These are phyloP conservation scores for Ophiostoma perfectum DNA, from an alignment of 2,329 filamentous ascomycete genomes.

Conservation along the genomic window DNA sequence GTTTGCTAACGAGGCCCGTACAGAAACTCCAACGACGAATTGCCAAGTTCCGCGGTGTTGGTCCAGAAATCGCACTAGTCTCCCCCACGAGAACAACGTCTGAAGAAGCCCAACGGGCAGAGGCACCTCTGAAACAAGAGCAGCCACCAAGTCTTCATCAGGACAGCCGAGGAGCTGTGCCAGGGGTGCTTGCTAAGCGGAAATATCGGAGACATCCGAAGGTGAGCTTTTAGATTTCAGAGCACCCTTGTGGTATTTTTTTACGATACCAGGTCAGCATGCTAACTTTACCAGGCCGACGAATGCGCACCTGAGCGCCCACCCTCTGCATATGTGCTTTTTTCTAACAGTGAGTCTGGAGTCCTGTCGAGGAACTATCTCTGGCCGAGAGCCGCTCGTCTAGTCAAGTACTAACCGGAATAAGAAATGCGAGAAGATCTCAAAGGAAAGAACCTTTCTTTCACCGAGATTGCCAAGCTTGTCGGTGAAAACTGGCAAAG, in stretches of 20 bases:
- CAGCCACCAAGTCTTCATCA: slow-evolving; percentile 27
- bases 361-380: not conserved
- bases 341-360: slow-evolving; percentile 63
- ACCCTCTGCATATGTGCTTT: slow-evolving; percentile 77
- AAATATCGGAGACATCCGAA: slow-evolving; percentile 77
- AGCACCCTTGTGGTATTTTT: not conserved
- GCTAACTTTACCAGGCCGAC: slow-evolving; percentile 51
- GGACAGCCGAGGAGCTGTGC: slow-evolving; percentile 42
- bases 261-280: not conserved
- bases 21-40: slow-evolving; percentile 81
- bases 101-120: slow-evolving; percentile 52
- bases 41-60: slow-evolving; percentile 63
- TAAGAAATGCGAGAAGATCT: slow-evolving; percentile 70
- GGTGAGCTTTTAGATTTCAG: slow-evolving; percentile 32
- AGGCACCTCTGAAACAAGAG: slow-evolving; percentile 32
- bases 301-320: slow-evolving; percentile 75
- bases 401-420: not conserved
- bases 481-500: slow-evolving; percentile 80
- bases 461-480: slow-evolving; percentile 77
- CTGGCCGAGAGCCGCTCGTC: not conserved
- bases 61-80: slow-evolving; percentile 48
- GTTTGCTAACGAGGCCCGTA: not conserved
- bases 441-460: slow-evolving; percentile 69
- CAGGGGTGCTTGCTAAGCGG: slow-evolving; percentile 52
- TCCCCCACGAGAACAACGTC: slow-evolving; percentile 45